These are phyloP conservation scores for Quercus robur DNA, from an alignment of 306 rosid genomes.

Conservation along the genomic window DNA sequence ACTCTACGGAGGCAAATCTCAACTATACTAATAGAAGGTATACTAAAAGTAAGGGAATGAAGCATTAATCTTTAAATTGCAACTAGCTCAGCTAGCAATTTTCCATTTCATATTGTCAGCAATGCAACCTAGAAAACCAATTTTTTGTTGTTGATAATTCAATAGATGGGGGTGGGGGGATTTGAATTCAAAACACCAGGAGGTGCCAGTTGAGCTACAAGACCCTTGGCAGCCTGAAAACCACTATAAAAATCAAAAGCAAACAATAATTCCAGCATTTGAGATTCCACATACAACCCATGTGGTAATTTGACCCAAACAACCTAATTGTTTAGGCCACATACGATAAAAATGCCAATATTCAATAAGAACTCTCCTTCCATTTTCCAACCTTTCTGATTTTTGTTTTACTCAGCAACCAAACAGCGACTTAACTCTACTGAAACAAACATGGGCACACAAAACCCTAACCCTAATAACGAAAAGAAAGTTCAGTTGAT, in stretches of 20 bases:
- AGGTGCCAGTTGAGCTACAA: no score
- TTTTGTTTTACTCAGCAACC: not conserved
- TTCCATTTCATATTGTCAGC: not conserved
- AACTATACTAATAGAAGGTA: not conserved
- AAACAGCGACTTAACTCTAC: not conserved
- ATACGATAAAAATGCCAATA: not conserved
- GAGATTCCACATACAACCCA: not conserved
- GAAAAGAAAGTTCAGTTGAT: not conserved
- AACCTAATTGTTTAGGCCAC: not conserved
- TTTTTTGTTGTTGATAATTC: no score
- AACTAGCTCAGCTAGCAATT: not conserved
- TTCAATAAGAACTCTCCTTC: no score
- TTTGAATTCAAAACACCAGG: no score
- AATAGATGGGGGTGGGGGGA: no score
- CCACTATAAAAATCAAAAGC: no score
- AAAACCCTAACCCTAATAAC: conserved; percentile 6
- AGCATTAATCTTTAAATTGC: not conserved
- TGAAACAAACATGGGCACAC: not conserved
- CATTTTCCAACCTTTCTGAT: no score
- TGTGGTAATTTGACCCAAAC: not conserved
- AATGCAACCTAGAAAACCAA: not conserved
- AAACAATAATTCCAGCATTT: not conserved
- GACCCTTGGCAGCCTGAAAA: no score
- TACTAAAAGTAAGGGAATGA: not conserved
- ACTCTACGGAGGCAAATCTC: not conserved